Percentiles rank a stretch among this genome's conserved stretches.
Conservation (phyloP, 345 rosid species). For the Brassica juncea region DNA sequence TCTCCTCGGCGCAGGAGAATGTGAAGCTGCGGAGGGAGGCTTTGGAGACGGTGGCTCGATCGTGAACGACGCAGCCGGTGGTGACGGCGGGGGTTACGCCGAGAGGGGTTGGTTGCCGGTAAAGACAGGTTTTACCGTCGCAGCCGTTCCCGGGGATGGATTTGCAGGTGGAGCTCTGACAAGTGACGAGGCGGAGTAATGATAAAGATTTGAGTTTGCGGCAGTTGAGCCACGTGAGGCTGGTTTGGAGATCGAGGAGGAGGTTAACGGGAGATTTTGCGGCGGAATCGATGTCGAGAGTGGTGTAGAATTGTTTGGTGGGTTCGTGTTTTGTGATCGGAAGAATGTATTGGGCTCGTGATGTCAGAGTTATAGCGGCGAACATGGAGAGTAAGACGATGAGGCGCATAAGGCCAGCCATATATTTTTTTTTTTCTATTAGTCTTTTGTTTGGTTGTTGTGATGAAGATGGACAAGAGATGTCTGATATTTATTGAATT, state of each 20-base stretch:
- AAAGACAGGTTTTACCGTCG: constrained; percentile 1
- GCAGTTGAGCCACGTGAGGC: constrained; percentile 33
- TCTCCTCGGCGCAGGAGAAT: constrained; percentile 25
- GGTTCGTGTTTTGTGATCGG: constrained; percentile 47
- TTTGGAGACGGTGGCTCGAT: background rate
- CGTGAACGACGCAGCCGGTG: constrained; percentile 32
- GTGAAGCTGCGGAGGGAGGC: constrained; percentile 8
- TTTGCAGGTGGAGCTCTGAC: constrained; percentile 27
- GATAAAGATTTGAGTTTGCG: constrained; percentile 27
- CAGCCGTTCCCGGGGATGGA: constrained; percentile 21
- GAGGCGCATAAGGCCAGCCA: background rate
- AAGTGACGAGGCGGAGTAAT: constrained; percentile 17
- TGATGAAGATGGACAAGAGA: background rate
- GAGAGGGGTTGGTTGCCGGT: constrained; percentile 16
- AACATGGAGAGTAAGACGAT: constrained; percentile 3
- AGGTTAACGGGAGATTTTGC: constrained; percentile 24
- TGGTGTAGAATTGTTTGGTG: constrained; percentile 48
- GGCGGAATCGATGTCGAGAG: constrained; percentile 39
- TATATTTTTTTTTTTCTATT: background rate
- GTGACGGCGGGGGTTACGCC: background rate
- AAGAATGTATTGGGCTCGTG: constrained; percentile 25
- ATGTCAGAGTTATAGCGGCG: background rate
- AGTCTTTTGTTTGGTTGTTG: background rate
- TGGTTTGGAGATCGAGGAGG: constrained; percentile 32
- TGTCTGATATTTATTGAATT: background rate